phyloP scores from a whole-genome alignment of 306 rosid genomes.

The Prunus dulcis region DNA sequence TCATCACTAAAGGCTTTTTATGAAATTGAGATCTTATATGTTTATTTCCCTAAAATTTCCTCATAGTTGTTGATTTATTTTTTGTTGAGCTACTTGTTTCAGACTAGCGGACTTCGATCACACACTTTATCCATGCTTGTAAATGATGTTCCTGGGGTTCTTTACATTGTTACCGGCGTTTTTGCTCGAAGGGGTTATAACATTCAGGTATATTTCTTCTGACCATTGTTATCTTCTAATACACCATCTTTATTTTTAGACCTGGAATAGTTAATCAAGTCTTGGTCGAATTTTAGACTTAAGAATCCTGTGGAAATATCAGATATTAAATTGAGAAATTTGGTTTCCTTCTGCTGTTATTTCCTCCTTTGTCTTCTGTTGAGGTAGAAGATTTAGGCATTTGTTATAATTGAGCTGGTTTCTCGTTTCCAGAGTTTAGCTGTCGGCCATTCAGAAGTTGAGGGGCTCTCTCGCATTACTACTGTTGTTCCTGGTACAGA shows the following conservation, averaged over 20 bases:
- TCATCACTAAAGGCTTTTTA: neutral
- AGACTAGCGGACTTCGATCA: slow-evolving; percentile 72
- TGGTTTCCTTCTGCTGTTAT: neutral
- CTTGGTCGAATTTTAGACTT: neutral
- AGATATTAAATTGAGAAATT: neutral
- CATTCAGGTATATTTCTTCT: slow-evolving; percentile 59
- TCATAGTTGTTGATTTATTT: neutral
- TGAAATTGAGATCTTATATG: neutral
- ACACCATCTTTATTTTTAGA: neutral
- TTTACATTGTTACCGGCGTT: slow-evolving; percentile 70
- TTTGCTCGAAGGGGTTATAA: slow-evolving; percentile 86
- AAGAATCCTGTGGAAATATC: neutral
- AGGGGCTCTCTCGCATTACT: slow-evolving; percentile 81
- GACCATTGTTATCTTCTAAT: neutral
- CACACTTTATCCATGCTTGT: slow-evolving; percentile 87
- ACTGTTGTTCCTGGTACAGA: slow-evolving; percentile 90
- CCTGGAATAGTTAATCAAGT: neutral
- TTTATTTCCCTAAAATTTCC: neutral
- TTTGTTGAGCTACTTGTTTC: slow-evolving; percentile 27
- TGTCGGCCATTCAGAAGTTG: slow-evolving; percentile 79
- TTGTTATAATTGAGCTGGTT: slow-evolving; percentile 10
- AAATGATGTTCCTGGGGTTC: slow-evolving; percentile 76
- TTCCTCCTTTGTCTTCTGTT: neutral
- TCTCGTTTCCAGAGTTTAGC: slow-evolving; percentile 70
- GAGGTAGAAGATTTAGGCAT: slow-evolving; percentile 11